A percentile compares a stretch with the other conserved stretches of the same genome.
Evolutionary conservation across 2,329 filamentous ascomycete species (phyloP).

Genomic region (Rachicladosporium sp.): DNA sequence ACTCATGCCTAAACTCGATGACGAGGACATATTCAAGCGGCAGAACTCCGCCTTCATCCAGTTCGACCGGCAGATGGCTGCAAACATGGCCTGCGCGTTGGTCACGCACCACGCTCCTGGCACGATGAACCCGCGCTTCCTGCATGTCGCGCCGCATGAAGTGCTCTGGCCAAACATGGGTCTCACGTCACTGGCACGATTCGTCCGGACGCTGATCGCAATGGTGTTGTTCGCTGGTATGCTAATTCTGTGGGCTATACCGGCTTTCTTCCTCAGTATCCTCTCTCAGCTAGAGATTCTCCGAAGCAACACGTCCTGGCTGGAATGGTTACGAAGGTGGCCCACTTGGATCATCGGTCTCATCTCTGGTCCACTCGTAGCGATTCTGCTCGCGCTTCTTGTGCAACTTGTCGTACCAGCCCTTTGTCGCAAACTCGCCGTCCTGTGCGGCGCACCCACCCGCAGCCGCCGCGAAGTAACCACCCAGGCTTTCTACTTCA

Average conservation of each 20-base stretch:
- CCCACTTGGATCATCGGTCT: conserved; percentile 6
- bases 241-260: conserved; percentile 8
- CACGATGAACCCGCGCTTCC: conserved; percentile 7
- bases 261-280: conserved; percentile 6
- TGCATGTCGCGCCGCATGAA: conserved; percentile 9
- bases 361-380: conserved; percentile 6
- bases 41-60: conserved; percentile 10
- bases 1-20: conserved; percentile 5
- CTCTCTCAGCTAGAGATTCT: conserved; percentile 6
- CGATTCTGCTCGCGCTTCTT: conserved; percentile 6
- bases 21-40: conserved; percentile 6
- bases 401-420: conserved; percentile 7
- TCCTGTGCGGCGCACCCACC: conserved; percentile 5
- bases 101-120: conserved; percentile 6
- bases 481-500: conserved; percentile 9
- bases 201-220: conserved; percentile 4
- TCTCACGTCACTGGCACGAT: conserved; percentile 6
- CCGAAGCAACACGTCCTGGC: conserved; percentile 1
- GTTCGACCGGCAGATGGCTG: conserved; percentile 9
- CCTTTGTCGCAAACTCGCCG: conserved; percentile 6
- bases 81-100: conserved; percentile 9
- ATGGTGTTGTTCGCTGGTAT: conserved; percentile 7
- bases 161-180: conserved; percentile 10
- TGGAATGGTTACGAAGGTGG: conserved; percentile 5
- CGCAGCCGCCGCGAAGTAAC: conserved; percentile 6